Percentiles rank a stretch among this genome's conserved stretches.
Evolutionary conservation across 495 filamentous ascomycete species (phyloP).

Genomic region (Annulohypoxylon stygium): DNA sequence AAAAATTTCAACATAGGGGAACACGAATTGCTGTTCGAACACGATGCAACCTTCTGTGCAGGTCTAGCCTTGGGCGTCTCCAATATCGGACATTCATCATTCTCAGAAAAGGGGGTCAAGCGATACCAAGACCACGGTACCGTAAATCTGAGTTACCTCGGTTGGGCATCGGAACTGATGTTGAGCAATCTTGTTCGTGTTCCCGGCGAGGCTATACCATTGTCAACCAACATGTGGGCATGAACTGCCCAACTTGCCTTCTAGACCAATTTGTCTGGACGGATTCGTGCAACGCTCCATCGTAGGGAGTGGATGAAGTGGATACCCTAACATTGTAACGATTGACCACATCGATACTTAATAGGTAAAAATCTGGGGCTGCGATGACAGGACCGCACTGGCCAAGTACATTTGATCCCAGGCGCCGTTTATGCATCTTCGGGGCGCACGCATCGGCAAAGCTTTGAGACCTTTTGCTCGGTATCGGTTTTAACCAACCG

Average conservation of each 20-base stretch:
- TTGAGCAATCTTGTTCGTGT: conserved; percentile 14
- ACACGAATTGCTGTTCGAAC: conserved; percentile 5
- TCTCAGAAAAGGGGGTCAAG: not conserved
- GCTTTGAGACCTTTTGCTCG: not conserved
- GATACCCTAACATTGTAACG: too few relatives aligned
- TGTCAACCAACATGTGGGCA: not conserved
- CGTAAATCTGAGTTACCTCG: conserved; percentile 7
- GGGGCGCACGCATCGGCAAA: not conserved
- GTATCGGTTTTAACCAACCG: not conserved
- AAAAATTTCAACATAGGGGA: not conserved
- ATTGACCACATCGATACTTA: too few relatives aligned
- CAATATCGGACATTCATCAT: conserved; percentile 11
- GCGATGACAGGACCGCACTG: not conserved
- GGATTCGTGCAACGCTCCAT: conserved; percentile 1
- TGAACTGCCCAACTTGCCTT: not conserved
- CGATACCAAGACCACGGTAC: conserved; percentile 7
- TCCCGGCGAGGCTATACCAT: conserved; percentile 7
- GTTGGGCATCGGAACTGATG: not conserved
- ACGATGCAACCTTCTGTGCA: conserved; percentile 11
- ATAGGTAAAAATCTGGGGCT: not conserved
- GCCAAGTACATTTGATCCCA: too few relatives aligned
- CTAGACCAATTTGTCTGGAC: not conserved
- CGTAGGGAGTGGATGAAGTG: not conserved
- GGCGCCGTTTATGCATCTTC: not conserved
- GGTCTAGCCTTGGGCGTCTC: not conserved